These are phyloP conservation scores for Beauveria caledonica DNA, from an alignment of 2,329 filamentous ascomycete species.

Conservation along the genomic window DNA sequence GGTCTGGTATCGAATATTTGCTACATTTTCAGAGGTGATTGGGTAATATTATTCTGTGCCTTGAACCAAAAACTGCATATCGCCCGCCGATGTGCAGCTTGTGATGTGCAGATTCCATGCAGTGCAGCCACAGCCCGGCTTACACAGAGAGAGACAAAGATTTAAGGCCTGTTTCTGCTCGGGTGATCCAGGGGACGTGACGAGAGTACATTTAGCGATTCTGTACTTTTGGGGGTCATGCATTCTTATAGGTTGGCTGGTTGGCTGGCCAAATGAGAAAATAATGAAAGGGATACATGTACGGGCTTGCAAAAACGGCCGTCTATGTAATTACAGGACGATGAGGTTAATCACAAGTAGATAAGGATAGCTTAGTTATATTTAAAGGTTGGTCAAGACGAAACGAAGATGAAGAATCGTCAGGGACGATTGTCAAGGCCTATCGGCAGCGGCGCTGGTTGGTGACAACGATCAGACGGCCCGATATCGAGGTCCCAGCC, in stretches of 20 bases:
- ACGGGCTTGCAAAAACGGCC: too few species aligned
- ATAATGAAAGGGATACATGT: not conserved
- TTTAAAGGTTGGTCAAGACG: not conserved
- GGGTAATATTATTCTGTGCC: not conserved
- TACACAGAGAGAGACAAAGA: too few species aligned
- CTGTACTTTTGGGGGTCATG: not conserved
- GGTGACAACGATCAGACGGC: conserved; percentile 5
- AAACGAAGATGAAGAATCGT: not conserved
- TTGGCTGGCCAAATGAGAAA: not conserved
- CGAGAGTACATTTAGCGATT: not conserved
- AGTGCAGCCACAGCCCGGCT: not conserved
- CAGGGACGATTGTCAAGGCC: too few species aligned
- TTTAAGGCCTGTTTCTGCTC: too few species aligned
- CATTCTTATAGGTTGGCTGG: too few species aligned
- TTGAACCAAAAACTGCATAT: not conserved
- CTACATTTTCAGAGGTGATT: too few species aligned
- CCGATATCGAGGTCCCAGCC: not conserved
- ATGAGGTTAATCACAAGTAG: too few species aligned
- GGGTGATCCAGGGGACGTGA: not conserved
- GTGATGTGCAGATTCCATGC: not conserved
- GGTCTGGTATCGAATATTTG: too few species aligned
- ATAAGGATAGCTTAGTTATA: too few species aligned
- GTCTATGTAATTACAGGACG: too few species aligned
- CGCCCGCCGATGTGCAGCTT: not conserved
- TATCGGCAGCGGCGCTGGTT: not conserved